Evolutionary conservation across 805 yeast species (phyloP), one percentile per base, ranked within the genome.

Genomic region (Sungouiella blattae): DNA sequence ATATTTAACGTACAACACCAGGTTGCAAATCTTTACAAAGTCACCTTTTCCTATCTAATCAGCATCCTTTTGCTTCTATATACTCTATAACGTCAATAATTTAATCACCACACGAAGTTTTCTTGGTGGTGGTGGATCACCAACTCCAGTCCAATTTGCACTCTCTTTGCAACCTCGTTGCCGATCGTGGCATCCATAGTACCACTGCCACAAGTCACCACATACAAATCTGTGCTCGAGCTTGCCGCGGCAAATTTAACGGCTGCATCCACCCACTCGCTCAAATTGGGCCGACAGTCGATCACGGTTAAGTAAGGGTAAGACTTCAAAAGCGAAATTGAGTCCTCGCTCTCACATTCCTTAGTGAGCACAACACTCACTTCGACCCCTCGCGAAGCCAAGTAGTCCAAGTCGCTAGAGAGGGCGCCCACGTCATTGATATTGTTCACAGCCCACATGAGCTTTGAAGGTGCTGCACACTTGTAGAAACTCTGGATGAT

Each of bases 361-460:
- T 26, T 33, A 3, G 39, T 44, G 22, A 41, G 32, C 27, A 32
- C 39, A 5, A 46, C 49, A 4, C 35, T 35, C 14, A 46, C 41
- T 5, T 46, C 49, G 4, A 39, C 27, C 0, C 50, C 50, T n/a
- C 18, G 25, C 6, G 22, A 12, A 9, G 26, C 30, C 22, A 46
- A 30, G 26, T 30, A 40, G 6, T 30, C 44, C 35, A 46, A 30
- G 18, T 46, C 50, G 13, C 23, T 12, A 8, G 30, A 30, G 14
- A 41, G 36, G 13, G 32, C 27, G 6, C 33, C 45, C 13, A 46
- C 13, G 18, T 46, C 50, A 12, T 40, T 43, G 8, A 33, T 26
- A 8, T 46, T 44, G 16, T 36, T 39, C 20, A 46, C 35, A 3
- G 35, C 41, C 50, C 50, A 44, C 18, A 13, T 35, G n/a, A 46